These are phyloP conservation scores for Asterophora lycoperdoides DNA, from an alignment of 768 basidiomycete species.

Conservation along the genomic window DNA sequence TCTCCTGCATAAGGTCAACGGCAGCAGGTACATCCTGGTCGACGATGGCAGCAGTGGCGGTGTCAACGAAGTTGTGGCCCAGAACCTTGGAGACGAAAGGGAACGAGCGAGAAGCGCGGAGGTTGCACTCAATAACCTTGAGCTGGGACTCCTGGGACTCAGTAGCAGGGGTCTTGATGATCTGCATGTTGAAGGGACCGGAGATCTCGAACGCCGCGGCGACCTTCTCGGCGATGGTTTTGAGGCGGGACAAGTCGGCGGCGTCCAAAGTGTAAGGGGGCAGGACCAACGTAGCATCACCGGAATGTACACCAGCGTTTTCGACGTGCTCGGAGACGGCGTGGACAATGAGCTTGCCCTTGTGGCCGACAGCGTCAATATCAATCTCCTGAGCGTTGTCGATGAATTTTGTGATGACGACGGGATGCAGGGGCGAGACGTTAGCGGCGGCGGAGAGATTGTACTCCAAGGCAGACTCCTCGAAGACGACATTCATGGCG, in stretches of 20 bases:
- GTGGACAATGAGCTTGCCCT: conserved; percentile 89
- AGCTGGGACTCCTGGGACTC: conserved; percentile 59
- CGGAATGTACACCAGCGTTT: conserved; percentile 97
- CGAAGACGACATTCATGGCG: conserved; percentile 98
- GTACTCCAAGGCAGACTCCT: conserved; percentile 84
- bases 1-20: conserved; percentile 84
- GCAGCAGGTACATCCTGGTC: conserved; percentile 86
- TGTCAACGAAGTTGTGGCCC: conserved; percentile 95
- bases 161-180: conserved; percentile 77
- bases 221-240: conserved; percentile 92
- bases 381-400: conserved; percentile 98
- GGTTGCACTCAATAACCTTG: conserved; percentile 98
- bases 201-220: conserved; percentile 94
- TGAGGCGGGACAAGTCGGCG: conserved; percentile 80
- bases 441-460: conserved; percentile 95
- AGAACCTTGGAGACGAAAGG: conserved; percentile 99
- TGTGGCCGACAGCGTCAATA: conserved; percentile 92
- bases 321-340: conserved; percentile 98
- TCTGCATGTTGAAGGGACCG: conserved; percentile 99
- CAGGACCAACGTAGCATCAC: conserved; percentile 95
- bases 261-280: conserved; percentile 83
- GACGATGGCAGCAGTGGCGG: conserved; percentile 84
- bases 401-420: conserved; percentile 99
- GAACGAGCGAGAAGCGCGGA: conserved; percentile 97
- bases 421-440: conserved; percentile 95